These are phyloP conservation scores for Oenanthe sinensis DNA, from an alignment of 129 eudicot species.

Conservation along the genomic window DNA sequence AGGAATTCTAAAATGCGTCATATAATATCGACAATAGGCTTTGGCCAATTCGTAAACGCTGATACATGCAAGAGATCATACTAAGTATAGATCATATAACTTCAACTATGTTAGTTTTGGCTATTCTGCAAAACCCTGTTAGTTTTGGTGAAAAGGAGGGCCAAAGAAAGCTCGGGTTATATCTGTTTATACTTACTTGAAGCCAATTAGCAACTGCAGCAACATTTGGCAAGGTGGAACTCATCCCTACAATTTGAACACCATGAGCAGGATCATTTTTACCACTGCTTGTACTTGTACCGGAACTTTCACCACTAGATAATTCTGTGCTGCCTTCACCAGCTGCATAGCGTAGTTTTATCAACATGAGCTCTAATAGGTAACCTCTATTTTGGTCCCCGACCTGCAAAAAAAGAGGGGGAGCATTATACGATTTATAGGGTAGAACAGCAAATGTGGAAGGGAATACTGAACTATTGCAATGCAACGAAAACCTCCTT, in stretches of 20 bases:
- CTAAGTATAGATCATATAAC: background rate
- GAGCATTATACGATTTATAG: background rate
- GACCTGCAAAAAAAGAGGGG: conserved; percentile 43
- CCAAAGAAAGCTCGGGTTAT: background rate
- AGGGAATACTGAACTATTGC: background rate
- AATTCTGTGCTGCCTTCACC: conserved; percentile 85
- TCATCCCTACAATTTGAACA: conserved; percentile 98
- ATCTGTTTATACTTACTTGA: conserved; percentile 70
- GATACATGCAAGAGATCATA: background rate
- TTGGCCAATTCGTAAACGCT: background rate
- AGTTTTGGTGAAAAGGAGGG: background rate
- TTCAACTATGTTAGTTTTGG: background rate
- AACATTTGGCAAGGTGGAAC: conserved; percentile 98
- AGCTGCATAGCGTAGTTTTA: conserved; percentile 92
- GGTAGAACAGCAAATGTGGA: background rate
- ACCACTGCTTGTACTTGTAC: conserved; percentile 70
- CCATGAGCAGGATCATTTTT: conserved; percentile 61
- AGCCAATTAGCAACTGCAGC: conserved; percentile 99
- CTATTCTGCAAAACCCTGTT: too few relatives aligned
- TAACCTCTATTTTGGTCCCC: conserved; percentile 97
- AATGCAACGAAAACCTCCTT: background rate
- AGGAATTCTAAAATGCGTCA: background rate
- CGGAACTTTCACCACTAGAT: conserved; percentile 89
- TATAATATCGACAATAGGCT: background rate
- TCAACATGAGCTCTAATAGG: conserved; percentile 87